A percentile compares a stretch with the other conserved stretches of the same genome.
phyloP scores from a whole-genome alignment of 306 rosid genomes.

The Prinsepia uniflora region DNA sequence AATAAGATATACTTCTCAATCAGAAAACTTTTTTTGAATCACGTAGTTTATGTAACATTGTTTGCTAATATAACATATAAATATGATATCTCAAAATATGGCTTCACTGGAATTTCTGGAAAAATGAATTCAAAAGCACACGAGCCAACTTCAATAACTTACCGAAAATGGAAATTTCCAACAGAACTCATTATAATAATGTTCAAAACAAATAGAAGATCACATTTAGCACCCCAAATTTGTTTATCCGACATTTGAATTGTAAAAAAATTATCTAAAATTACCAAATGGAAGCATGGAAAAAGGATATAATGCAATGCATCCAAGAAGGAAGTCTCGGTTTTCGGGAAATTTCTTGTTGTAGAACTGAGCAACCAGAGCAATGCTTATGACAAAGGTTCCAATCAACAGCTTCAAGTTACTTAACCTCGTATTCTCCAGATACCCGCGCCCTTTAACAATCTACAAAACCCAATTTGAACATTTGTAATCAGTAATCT shows the following conservation, averaged over 20 bases:
- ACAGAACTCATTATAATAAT: background rate
- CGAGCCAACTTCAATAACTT: background rate
- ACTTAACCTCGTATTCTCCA: constrained; percentile 21
- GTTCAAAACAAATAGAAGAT: background rate
- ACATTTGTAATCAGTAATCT: background rate
- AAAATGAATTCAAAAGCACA: background rate
- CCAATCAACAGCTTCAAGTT: constrained; percentile 17
- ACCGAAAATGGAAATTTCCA: background rate
- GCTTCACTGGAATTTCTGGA: background rate
- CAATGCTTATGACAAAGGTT: constrained; percentile 10
- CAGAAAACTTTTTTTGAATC: background rate
- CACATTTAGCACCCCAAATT: background rate
- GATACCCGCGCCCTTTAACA: constrained; percentile 12
- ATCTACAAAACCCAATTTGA: constrained; percentile 11
- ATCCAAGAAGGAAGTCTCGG: constrained; percentile 11
- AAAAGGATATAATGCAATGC: constrained; percentile 22
- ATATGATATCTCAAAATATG: background rate
- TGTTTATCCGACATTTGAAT: background rate
- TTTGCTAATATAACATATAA: background rate
- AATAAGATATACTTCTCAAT: background rate
- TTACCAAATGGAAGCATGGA: background rate
- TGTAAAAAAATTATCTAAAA: background rate
- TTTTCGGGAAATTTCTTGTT: constrained; percentile 21
- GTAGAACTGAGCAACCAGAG: constrained; percentile 24
- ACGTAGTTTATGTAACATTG: background rate